Evolutionary conservation across 805 yeast species (phyloP).

Genomic region (Teunomyces aglyptinius): DNA sequence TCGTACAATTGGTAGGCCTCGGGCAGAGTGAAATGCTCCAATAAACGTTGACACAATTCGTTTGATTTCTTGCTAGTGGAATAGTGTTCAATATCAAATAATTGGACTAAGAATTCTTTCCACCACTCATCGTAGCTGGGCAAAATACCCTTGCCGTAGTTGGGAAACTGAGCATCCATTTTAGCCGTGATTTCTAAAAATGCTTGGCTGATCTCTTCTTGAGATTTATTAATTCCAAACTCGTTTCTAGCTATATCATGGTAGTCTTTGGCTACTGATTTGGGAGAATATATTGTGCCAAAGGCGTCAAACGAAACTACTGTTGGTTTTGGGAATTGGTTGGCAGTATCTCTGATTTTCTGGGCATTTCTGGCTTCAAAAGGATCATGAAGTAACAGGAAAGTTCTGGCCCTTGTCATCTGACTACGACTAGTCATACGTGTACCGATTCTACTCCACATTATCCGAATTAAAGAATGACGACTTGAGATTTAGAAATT

Average conservation of each 20-base stretch:
- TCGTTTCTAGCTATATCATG: slow-evolving; percentile 41
- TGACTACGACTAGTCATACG: neutral
- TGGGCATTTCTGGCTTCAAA: slow-evolving; percentile 21
- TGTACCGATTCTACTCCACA: neutral
- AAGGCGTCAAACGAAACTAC: slow-evolving; percentile 67
- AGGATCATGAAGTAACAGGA: slow-evolving; percentile 14
- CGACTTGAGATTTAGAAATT: neutral
- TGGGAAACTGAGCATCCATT: slow-evolving; percentile 47
- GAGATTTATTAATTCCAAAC: slow-evolving; percentile 38
- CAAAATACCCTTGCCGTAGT: slow-evolving; percentile 49
- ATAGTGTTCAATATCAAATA: slow-evolving; percentile 39
- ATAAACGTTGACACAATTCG: slow-evolving; percentile 44
- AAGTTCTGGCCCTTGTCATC: neutral
- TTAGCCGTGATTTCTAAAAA: slow-evolving; percentile 33
- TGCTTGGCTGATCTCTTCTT: slow-evolving; percentile 22
- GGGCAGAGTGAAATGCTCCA: slow-evolving; percentile 46
- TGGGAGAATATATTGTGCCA: slow-evolving; percentile 62
- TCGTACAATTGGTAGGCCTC: slow-evolving; percentile 53
- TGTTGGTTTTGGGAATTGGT: slow-evolving; percentile 35
- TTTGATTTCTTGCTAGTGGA: slow-evolving; percentile 19
- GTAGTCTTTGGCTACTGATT: slow-evolving; percentile 56
- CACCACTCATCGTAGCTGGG: slow-evolving; percentile 51
- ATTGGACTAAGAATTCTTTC: slow-evolving; percentile 45
- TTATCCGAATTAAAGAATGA: neutral
- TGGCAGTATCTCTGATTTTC: slow-evolving; percentile 24